Evolutionary conservation across 495 filamentous ascomycete genomes (phyloP).

Genomic region (Lasiosphaeria ovina): DNA sequence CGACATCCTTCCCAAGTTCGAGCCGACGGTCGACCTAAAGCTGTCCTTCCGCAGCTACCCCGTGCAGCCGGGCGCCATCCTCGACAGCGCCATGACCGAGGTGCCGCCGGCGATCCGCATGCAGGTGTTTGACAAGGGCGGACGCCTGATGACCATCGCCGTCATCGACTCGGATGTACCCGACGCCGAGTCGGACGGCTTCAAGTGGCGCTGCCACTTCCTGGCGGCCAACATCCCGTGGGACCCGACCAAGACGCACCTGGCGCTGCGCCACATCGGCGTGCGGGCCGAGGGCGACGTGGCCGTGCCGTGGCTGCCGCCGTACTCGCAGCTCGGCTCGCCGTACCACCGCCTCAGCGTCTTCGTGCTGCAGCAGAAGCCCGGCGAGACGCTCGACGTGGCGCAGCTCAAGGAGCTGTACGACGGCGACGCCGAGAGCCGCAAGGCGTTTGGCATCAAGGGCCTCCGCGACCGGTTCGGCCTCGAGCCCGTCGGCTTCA

Average conservation of each 20-base stretch:
- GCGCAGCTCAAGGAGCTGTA: conserved; percentile 54
- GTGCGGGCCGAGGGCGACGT: conserved; percentile 45
- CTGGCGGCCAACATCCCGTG: conserved; percentile 65
- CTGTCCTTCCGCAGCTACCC: conserved; percentile 69
- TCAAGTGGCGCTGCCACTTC: conserved; percentile 79
- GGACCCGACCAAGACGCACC: conserved; percentile 45
- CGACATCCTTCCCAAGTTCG: conserved; percentile 84
- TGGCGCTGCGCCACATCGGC: conserved; percentile 46
- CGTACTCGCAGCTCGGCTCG: conserved; percentile 82
- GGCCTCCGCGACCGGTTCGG: conserved; percentile 65
- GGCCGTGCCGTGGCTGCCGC: conserved; percentile 78
- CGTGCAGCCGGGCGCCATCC: conserved; percentile 71
- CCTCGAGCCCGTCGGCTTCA: conserved; percentile 73
- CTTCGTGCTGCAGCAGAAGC: conserved; percentile 77
- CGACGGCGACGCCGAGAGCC: conserved; percentile 24
- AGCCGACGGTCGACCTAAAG: conserved; percentile 74
- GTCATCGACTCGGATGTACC: conserved; percentile 92
- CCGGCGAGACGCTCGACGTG: conserved; percentile 59
- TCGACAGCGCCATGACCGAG: conserved; percentile 68
- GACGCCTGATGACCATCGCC: conserved; percentile 77
- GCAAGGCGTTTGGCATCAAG: conserved; percentile 71
- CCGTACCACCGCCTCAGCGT: conserved; percentile 87
- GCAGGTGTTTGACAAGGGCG: conserved; percentile 77
- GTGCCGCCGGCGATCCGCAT: conserved; percentile 70
- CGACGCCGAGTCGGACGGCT: conserved; percentile 69